Percentiles rank a stretch among this genome's conserved stretches.
Evolutionary conservation across 2,329 filamentous ascomycete species (phyloP).

Genomic region (Pseudogymnoascus sp.): DNA sequence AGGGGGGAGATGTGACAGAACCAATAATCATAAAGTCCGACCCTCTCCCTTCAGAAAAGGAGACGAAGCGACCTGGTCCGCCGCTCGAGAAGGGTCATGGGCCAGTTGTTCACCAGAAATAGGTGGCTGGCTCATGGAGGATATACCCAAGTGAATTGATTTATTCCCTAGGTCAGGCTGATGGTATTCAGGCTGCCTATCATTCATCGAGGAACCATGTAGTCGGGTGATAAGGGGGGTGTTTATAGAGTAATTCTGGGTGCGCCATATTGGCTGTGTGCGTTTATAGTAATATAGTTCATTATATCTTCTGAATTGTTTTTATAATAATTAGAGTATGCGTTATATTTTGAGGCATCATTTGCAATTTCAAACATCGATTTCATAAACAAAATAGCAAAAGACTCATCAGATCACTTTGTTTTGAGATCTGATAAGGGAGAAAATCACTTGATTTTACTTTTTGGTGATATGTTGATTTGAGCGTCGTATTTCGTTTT

Average conservation of each 20-base stretch:
- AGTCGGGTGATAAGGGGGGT: not conserved
- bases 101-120: constrained; percentile 18
- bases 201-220: not conserved
- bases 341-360: not conserved
- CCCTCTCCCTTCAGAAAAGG: constrained; percentile 1
- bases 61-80: constrained; percentile 16
- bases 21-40: not conserved
- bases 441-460: not conserved
- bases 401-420: not conserved
- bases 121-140: not conserved
- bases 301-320: not conserved
- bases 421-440: not conserved
- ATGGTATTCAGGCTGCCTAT: not conserved
- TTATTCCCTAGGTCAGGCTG: no score
- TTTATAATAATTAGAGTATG: not conserved
- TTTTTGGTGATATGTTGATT: not conserved
- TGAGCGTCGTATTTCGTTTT: not conserved
- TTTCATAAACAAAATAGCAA: not conserved
- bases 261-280: not conserved
- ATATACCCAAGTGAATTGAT: no score
- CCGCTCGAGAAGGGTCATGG: constrained; percentile 26
- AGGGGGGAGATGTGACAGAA: no score
- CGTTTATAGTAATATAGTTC: not conserved
- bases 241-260: not conserved
- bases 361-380: not conserved